Base-by-base conservation (phyloP, 768 basidiomycete genomes). In the Kwoniella mangroviensis region DNA sequence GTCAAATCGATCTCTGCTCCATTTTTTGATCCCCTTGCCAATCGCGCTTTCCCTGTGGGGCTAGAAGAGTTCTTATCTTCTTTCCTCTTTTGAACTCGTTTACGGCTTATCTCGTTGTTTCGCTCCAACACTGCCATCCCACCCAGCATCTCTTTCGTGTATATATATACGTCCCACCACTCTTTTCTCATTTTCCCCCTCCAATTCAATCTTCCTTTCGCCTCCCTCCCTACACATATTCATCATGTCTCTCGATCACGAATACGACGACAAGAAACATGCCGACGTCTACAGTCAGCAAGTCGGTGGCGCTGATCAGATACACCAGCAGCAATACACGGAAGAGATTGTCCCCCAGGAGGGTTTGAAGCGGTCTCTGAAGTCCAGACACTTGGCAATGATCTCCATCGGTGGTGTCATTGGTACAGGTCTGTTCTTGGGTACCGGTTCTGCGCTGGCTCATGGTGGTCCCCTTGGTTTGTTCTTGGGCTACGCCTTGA, bases 351-450 rank as follows among this genome's bases (percentile, higher is more conserved):
- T 57, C 26, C 28, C 58, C 12, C 58, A 68, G 0, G 41, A 68
- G 19, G 73, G 73, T 43, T 67, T 74, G 21, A 63, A 74, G 63
- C 73, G 73, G 59, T 53, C 67, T 5, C 68, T 74, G 43, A 74
- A 74, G 61, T 70, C 73, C 22, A 19, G 73, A 57, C 73, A 74
- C 57, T 17, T 75, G 41, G 71, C 74, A 12, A 75, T 75, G 74
- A 72, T 75, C 26, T 72, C 74, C 63, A 72, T 75, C 43, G 74
- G 71, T 59, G 74, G 74, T 67, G 71, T 75, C 52, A 75, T 75
- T 57, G 74, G 74, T 66, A 72, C 74, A 9, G 89, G 90, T 73
- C 85, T 90, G 15, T 92, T 92, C 82, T 80, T 92, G 24, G 82
- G 82, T 67, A 82, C 82, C 22, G 88, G 86, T 26, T 80, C 75